Percentiles rank a stretch among this genome's conserved stretches.
Conservation (phyloP, 2,329 filamentous ascomycete species). For the Aspergillus tanneri region DNA sequence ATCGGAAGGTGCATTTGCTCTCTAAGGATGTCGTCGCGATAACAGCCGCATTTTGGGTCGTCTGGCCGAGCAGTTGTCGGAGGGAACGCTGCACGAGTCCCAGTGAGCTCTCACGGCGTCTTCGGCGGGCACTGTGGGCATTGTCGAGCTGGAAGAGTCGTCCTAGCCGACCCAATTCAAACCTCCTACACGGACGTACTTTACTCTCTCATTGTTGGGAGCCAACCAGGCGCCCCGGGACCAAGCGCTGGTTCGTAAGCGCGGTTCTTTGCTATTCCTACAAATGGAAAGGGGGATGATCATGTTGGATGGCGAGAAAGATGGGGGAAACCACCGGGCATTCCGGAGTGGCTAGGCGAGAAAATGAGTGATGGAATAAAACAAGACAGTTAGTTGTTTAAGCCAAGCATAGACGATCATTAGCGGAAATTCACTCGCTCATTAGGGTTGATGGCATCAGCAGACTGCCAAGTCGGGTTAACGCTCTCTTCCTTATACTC, state of each 20-base stretch:
- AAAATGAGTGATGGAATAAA: constrained; percentile 44
- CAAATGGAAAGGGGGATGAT: constrained; percentile 32
- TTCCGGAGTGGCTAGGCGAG: constrained; percentile 61
- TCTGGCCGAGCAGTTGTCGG: constrained; percentile 39
- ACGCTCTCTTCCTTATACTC: background rate
- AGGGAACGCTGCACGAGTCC: constrained; percentile 42
- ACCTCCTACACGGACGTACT: constrained; percentile 70
- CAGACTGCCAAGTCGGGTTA: constrained; percentile 1
- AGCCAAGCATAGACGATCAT: too few species aligned
- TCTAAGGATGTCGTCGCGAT: constrained; percentile 60
- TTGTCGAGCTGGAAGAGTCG: constrained; percentile 61
- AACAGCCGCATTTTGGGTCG: constrained; percentile 56
- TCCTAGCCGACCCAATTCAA: constrained; percentile 79
- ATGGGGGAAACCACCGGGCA: constrained; percentile 59
- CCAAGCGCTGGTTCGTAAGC: constrained; percentile 65
- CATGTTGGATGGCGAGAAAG: constrained; percentile 55
- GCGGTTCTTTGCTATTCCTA: constrained; percentile 70
- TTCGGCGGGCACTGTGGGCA: constrained; percentile 52
- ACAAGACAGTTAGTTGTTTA: background rate
- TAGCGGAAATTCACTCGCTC: too few species aligned
- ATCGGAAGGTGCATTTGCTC: constrained; percentile 73
- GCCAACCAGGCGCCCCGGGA: constrained; percentile 58
- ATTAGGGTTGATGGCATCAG: background rate
- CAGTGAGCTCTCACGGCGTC: constrained; percentile 47
- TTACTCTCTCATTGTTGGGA: constrained; percentile 69